Evolutionary conservation across 1,139 yeast species (phyloP).

Genomic region (Nakaseomyces kungkrabaensis): DNA sequence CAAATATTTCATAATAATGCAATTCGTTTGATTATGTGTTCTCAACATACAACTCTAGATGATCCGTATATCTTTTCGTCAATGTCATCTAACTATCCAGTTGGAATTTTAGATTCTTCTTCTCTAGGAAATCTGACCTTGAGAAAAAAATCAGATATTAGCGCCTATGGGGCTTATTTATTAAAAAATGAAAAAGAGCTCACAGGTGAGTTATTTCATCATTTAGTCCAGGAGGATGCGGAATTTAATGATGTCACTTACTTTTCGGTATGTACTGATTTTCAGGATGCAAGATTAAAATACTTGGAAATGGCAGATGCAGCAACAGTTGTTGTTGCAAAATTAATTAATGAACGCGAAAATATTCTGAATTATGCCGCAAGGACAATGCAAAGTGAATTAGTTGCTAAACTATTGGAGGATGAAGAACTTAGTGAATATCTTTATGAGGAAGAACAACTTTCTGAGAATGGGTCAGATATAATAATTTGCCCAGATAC

Average conservation of each 20-base stretch:
- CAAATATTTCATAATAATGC: conserved; percentile 60
- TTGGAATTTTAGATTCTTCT: background rate
- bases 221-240: conserved; percentile 37
- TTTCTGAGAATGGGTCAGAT: background rate
- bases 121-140: background rate
- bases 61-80: conserved; percentile 65
- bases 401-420: conserved; percentile 48
- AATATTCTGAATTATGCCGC: conserved; percentile 60
- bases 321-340: conserved; percentile 39
- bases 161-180: background rate
- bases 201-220: conserved; percentile 37
- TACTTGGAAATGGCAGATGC: conserved; percentile 26
- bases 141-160: background rate
- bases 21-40: conserved; percentile 49
- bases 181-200: conserved; percentile 34
- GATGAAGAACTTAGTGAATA: conserved; percentile 36
- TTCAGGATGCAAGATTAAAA: conserved; percentile 33
- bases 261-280: conserved; percentile 36
- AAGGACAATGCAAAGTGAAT: conserved; percentile 62
- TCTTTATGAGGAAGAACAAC: conserved; percentile 23
- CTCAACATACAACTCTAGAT: conserved; percentile 59
- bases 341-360: conserved; percentile 57
- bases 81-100: conserved; percentile 37
- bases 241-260: conserved; percentile 36
- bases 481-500: background rate